These are phyloP conservation scores for Inosperma sp. DNA, from an alignment of 768 basidiomycete genomes.

Conservation along the genomic window DNA sequence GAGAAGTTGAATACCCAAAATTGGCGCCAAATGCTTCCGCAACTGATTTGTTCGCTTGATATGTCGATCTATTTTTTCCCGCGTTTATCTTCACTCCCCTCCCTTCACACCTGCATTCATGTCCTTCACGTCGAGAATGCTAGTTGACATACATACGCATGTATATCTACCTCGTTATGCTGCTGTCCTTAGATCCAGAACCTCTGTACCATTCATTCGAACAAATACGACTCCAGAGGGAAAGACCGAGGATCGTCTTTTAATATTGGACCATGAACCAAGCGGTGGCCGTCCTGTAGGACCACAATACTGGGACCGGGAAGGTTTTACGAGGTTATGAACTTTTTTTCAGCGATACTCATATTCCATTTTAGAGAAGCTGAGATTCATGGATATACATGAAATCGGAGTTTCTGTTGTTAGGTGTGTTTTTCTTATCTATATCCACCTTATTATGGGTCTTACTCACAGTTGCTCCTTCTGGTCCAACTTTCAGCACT, in stretches of 20 bases:
- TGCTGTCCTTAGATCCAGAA: conserved; percentile 59
- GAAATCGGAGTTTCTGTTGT: conserved; percentile 76
- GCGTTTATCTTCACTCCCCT: neutral
- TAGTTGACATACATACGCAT: conserved; percentile 85
- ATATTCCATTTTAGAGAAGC: conserved; percentile 45
- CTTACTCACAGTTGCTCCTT: conserved; percentile 6
- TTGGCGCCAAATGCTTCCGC: conserved; percentile 6
- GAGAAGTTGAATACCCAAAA: neutral
- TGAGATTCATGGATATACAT: conserved; percentile 82
- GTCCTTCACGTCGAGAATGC: conserved; percentile 31
- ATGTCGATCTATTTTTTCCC: neutral
- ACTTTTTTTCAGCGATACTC: conserved; percentile 24
- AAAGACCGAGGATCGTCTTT: conserved; percentile 56
- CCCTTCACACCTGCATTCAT: conserved; percentile 8
- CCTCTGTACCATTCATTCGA: conserved; percentile 64
- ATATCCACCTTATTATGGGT: neutral
- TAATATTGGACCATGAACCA: conserved; percentile 79
- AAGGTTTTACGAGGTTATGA: conserved; percentile 19
- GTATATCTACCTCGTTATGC: conserved; percentile 81
- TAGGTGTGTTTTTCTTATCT: conserved; percentile 41
- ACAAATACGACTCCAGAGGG: conserved; percentile 41
- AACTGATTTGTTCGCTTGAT: neutral
- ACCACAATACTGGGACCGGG: conserved; percentile 74
- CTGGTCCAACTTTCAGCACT: too few relatives aligned
- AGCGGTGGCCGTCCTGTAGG: conserved; percentile 78